Conservation (phyloP, 495 filamentous ascomycete genomes). For the Cercophora sp. region DNA sequence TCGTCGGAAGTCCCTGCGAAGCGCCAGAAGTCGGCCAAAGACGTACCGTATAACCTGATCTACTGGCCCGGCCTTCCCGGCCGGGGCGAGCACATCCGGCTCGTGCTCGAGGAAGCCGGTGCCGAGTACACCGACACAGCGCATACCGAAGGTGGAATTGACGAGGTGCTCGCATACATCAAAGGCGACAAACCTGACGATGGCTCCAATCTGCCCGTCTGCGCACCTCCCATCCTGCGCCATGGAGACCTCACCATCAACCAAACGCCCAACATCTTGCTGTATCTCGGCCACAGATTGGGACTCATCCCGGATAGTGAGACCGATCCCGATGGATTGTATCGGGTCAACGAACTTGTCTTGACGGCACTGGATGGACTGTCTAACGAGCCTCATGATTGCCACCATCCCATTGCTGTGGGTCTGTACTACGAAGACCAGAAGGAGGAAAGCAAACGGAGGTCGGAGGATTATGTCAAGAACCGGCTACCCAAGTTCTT, state of each 20-base stretch:
- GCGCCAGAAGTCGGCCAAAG: conserved; percentile 38
- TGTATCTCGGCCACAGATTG: conserved; percentile 54
- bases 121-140: conserved; percentile 58
- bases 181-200: conserved; percentile 34
- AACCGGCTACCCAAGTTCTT: conserved; percentile 63
- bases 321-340: conserved; percentile 43
- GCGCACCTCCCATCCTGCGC: conserved; percentile 58
- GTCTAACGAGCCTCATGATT: conserved; percentile 62
- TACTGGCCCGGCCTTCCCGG: conserved; percentile 65
- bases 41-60: conserved; percentile 52
- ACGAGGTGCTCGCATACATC: conserved; percentile 34
- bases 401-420: conserved; percentile 59
- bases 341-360: conserved; percentile 52
- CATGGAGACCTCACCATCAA: conserved; percentile 55
- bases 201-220: conserved; percentile 52
- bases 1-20: conserved; percentile 24
- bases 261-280: conserved; percentile 62
- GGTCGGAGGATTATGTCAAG: conserved; percentile 48
- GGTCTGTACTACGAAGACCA: conserved; percentile 64
- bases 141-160: conserved; percentile 33
- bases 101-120: conserved; percentile 58
- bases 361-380: conserved; percentile 64
- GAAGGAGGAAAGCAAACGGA: conserved; percentile 52
- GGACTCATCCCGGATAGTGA: conserved; percentile 43
- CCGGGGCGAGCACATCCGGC: conserved; percentile 61